These are phyloP conservation scores for Syzygium aromaticum DNA, from an alignment of 345 rosid species.

Conservation along the genomic window DNA sequence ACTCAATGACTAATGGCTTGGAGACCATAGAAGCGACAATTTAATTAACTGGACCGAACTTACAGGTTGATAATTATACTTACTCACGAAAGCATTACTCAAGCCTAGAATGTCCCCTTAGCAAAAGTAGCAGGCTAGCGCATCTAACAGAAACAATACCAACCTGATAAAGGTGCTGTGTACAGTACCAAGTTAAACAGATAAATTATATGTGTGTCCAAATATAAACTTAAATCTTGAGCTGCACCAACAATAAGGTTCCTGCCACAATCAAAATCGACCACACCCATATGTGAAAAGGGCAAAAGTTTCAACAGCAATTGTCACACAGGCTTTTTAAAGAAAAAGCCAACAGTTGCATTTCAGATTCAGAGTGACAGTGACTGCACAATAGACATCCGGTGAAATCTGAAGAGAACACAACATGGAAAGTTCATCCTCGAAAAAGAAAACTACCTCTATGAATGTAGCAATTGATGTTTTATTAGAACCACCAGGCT, in stretches of 20 bases:
- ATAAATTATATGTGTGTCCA: neutral
- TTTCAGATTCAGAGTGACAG: neutral
- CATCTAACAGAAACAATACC: neutral
- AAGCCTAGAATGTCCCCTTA: neutral
- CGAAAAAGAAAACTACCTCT: slow-evolving; percentile 43
- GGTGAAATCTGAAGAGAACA: neutral
- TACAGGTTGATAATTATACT: neutral
- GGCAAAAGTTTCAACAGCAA: neutral
- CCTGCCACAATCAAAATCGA: neutral
- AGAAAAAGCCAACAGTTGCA: neutral
- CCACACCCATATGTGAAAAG: neutral
- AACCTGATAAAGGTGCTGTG: neutral
- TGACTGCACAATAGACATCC: neutral
- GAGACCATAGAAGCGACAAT: neutral
- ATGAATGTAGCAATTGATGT: slow-evolving; percentile 75
- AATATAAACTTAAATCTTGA: neutral
- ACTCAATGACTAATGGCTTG: neutral
- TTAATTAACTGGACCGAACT: neutral
- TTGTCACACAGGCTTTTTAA: neutral
- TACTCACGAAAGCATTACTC: neutral
- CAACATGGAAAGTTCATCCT: neutral
- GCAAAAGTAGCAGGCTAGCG: neutral
- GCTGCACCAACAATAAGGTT: neutral
- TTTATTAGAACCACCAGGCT: slow-evolving; percentile 89
- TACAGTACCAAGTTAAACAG: neutral